Base-by-base conservation (phyloP, 1,284 basidiomycete species). In the Moesziomyces sp. region DNA sequence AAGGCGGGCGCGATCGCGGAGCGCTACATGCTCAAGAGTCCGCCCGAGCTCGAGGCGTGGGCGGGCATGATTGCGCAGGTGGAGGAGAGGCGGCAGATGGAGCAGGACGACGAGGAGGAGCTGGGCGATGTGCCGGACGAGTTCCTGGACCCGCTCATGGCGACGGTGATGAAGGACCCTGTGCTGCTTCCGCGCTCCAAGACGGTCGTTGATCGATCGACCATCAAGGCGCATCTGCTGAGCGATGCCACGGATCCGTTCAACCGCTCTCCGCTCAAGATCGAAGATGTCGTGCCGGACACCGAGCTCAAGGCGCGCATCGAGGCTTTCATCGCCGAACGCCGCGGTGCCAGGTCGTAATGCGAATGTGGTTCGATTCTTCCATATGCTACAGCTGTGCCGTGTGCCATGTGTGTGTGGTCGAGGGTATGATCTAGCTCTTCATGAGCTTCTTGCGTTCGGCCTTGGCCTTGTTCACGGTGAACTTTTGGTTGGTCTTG, bases 81-180 rank as follows among this genome's bases (percentile, higher is more conserved):
- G 1, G 97, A 99, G 84, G 91, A 90, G 77, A 89, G 90, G 60
- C 92, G 90, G 83, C 88, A 87, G 35, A 87, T 94, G 61, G 91
- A 93, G 73, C 92, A 90, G 14, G 88, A 87, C 63, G 97, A 98
- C 80, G 86, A 86, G 44, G 93, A 95, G 48, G 96, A 99, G 79
- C 86, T 94, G 56, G 92, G 93, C 40, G 96, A 99, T 38, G 87
- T 97, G 47, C 97, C 97, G 0, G 97, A 99, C 62, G 96, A 99
- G 83, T 99, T 92, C 87, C 85, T 95, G 58, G 80, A 97, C 84
- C 93, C 94, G 0, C 86, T 97, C 71, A 94, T 97, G 91, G 92
- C 89, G 74, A 94, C 93, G 0, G 82, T 99, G 60, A 99, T 99
- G 97, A 91, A 90, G 62, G 94, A 99, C 83, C 97, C 97, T 1